phyloP scores from a whole-genome alignment of 768 basidiomycete genomes.

The Gelatoporia subvermispora region DNA sequence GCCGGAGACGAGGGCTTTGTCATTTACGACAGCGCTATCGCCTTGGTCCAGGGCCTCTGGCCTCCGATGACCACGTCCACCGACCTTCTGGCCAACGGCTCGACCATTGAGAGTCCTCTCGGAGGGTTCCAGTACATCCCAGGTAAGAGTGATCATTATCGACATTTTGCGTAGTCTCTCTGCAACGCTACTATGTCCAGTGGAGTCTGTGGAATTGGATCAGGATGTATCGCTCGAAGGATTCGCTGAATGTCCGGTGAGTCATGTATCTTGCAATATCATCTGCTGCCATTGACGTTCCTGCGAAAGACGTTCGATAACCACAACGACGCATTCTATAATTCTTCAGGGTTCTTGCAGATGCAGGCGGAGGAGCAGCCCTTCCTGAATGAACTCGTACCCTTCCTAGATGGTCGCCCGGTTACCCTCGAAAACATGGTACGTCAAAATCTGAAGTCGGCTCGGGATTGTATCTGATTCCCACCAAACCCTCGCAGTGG shows the following conservation, averaged over 20 bases:
- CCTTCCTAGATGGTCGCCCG: slow-evolving; percentile 49
- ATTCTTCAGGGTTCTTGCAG: slow-evolving; percentile 44
- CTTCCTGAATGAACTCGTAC: slow-evolving; percentile 47
- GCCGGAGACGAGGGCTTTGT: slow-evolving; percentile 65
- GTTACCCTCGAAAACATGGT: slow-evolving; percentile 59
- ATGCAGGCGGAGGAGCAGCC: slow-evolving; percentile 38
- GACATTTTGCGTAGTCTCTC: slow-evolving; percentile 2
- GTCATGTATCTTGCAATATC: slow-evolving; percentile 10
- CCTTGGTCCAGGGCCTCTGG: slow-evolving; percentile 66
- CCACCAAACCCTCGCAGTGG: slow-evolving; percentile 29
- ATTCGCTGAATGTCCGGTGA: slow-evolving; percentile 54
- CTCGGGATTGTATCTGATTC: slow-evolving; percentile 8
- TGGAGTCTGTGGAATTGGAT: slow-evolving; percentile 59
- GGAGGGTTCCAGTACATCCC: slow-evolving; percentile 61
- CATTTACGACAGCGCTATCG: slow-evolving; percentile 61
- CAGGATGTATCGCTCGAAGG: slow-evolving; percentile 65
- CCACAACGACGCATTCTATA: slow-evolving; percentile 48
- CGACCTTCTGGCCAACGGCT: slow-evolving; percentile 62
- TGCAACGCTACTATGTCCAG: slow-evolving; percentile 26
- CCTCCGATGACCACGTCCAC: slow-evolving; percentile 43
- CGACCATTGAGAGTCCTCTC: slow-evolving; percentile 52
- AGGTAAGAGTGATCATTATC: slow-evolving; percentile 23
- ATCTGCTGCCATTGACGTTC: not conserved
- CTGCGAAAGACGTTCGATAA: slow-evolving; percentile 15
- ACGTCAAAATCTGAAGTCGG: slow-evolving; percentile 14